These are phyloP conservation scores for Penicillium pulvis DNA, from an alignment of 495 filamentous ascomycete genomes.

Conservation along the genomic window DNA sequence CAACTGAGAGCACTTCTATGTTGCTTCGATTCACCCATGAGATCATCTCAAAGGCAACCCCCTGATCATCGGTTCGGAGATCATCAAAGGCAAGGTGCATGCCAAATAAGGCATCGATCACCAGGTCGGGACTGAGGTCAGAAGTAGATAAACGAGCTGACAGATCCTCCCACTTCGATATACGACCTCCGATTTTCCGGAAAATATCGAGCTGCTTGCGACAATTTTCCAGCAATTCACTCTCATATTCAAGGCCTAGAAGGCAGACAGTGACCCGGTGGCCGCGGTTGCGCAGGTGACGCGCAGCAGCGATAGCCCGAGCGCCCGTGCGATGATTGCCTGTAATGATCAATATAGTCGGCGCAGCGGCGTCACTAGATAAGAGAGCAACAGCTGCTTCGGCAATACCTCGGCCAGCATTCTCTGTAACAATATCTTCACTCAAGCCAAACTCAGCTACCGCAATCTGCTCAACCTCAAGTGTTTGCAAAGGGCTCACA, in stretches of 20 bases:
- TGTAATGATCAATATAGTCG: conserved; percentile 77
- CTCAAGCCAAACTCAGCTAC: conserved; percentile 80
- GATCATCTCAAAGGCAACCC: conserved; percentile 78
- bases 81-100: conserved; percentile 84
- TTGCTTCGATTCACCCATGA: conserved; percentile 85
- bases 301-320: conserved; percentile 79
- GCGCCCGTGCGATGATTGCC: conserved; percentile 88
- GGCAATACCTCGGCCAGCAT: conserved; percentile 83
- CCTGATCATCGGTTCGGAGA: conserved; percentile 77
- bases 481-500: conserved; percentile 81
- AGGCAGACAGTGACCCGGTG: conserved; percentile 78
- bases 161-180: conserved; percentile 59
- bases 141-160: conserved; percentile 54
- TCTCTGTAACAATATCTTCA: conserved; percentile 89
- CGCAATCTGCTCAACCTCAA: conserved; percentile 87
- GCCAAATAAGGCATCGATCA: conserved; percentile 86
- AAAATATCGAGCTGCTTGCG: conserved; percentile 75
- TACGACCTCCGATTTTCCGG: conserved; percentile 71
- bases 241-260: conserved; percentile 75
- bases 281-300: conserved; percentile 81
- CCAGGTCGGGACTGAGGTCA: conserved; percentile 69
- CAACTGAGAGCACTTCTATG: conserved; percentile 75
- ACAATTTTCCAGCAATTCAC: conserved; percentile 72
- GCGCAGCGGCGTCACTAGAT: conserved; percentile 47
- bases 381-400: conserved; percentile 70